Evolutionary conservation across 2,329 filamentous ascomycete genomes (phyloP).

Genomic region (Huntiella omanensis): DNA sequence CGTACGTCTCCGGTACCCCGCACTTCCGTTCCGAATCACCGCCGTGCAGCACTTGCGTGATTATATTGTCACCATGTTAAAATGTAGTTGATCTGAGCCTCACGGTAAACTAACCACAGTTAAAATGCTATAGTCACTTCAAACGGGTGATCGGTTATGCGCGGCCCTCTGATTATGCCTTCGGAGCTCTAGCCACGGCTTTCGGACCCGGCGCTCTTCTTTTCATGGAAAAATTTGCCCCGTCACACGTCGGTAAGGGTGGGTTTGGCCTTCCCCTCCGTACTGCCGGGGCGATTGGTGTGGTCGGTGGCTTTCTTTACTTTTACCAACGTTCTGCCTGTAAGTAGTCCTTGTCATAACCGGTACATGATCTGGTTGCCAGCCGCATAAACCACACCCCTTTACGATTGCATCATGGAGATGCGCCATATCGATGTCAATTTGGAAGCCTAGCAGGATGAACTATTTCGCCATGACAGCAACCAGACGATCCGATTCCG

Average conservation of each 20-base stretch:
- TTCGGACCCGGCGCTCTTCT: constrained; percentile 56
- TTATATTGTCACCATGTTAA: background rate
- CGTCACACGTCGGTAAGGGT: constrained; percentile 65
- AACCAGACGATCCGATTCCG: too few relatives aligned
- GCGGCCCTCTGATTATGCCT: constrained; percentile 62
- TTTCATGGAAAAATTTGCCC: constrained; percentile 66
- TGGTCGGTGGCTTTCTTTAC: constrained; percentile 62
- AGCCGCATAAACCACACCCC: background rate
- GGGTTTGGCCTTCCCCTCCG: constrained; percentile 74
- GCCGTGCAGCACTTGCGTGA: background rate
- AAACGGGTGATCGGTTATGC: constrained; percentile 79
- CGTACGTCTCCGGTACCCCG: constrained; percentile 39
- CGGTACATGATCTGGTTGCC: background rate
- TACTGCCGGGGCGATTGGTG: constrained; percentile 51
- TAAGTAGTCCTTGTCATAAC: constrained; percentile 29
- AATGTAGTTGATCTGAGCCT: background rate
- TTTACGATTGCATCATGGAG: background rate
- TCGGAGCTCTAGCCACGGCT: constrained; percentile 49
- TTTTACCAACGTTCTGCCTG: constrained; percentile 70
- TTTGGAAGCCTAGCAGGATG: background rate
- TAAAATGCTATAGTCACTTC: constrained; percentile 47
- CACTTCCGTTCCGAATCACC: background rate
- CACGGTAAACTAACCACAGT: too few relatives aligned
- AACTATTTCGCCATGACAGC: too few relatives aligned
- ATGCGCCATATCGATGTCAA: background rate